phyloP scores from a whole-genome alignment of 306 rosid species.

The Potentilla sterilis region DNA sequence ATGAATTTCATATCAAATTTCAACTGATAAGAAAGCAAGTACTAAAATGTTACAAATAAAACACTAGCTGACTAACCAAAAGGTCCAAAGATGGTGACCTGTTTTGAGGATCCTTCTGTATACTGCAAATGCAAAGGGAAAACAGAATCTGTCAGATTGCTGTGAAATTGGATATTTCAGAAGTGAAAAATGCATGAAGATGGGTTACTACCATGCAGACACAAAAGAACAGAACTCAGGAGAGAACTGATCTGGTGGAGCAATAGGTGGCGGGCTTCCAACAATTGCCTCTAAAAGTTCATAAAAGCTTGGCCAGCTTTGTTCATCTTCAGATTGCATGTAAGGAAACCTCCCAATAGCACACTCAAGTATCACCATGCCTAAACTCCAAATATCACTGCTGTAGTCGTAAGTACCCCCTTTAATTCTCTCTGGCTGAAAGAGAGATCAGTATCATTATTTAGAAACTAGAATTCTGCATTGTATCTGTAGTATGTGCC shows the following conservation, averaged over 20 bases:
- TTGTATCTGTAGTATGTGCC: neutral
- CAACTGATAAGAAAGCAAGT: constrained; percentile 1
- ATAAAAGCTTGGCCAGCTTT: constrained; percentile 87
- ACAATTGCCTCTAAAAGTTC: constrained; percentile 94
- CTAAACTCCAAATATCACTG: constrained; percentile 97
- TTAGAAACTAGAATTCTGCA: neutral
- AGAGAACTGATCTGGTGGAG: constrained; percentile 94
- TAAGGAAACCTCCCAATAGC: constrained; percentile 95
- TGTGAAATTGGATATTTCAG: neutral
- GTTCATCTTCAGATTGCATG: constrained; percentile 85
- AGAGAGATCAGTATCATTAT: constrained; percentile 8
- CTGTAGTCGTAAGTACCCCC: constrained; percentile 91
- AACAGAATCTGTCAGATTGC: constrained; percentile 8
- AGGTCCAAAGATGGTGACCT: constrained; percentile 85
- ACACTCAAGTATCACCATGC: constrained; percentile 96
- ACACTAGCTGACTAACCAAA: constrained; percentile 57
- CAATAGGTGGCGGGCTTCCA: constrained; percentile 86
- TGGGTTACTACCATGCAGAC: constrained; percentile 83
- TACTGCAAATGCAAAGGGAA: constrained; percentile 59
- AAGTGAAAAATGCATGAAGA: neutral
- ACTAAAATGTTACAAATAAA: neutral
- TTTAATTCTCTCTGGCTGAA: constrained; percentile 90
- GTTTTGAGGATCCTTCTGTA: constrained; percentile 70
- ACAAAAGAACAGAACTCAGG: constrained; percentile 93
- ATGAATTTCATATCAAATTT: constrained; percentile 16